Conservation (phyloP, 192 early-diverging fungal species). For the Coemansia sp. region DNA sequence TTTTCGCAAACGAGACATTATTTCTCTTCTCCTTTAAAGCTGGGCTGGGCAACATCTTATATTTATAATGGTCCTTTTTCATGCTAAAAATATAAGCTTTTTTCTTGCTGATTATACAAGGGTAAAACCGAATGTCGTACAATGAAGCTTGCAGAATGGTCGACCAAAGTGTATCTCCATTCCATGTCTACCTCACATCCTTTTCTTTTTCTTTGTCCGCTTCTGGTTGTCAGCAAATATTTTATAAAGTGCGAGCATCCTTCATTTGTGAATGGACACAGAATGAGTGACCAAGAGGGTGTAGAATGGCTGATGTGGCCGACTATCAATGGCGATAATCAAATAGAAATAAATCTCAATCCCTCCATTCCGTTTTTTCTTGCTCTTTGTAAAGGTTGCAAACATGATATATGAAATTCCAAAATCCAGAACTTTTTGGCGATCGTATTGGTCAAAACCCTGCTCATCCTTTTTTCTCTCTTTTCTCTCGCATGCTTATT, state of each 20-base stretch:
- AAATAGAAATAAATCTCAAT: neutral
- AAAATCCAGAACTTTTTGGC: no score
- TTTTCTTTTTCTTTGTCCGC: neutral
- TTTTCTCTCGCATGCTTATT: no score
- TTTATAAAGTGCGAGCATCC: neutral
- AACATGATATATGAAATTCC: no score
- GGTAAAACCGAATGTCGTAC: neutral
- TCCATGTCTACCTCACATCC: neutral
- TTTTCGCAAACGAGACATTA: no score
- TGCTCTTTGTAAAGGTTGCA: no score
- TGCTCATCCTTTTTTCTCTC: no score
- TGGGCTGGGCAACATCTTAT: neutral
- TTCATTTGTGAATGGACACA: slow-evolving; percentile 1
- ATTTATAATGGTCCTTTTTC: neutral
- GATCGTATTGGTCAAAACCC: no score
- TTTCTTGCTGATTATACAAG: neutral
- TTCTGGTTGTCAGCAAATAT: neutral
- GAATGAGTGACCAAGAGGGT: neutral
- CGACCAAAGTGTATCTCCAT: neutral
- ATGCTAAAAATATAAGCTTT: neutral
- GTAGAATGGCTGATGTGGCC: neutral
- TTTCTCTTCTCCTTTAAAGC: neutral
- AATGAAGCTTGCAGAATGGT: neutral
- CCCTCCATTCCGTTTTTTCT: no score
- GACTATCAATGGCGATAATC: neutral